A percentile compares a stretch with the other conserved stretches of the same genome.
phyloP scores from a whole-genome alignment of 2,329 filamentous ascomycete genomes.

The Diaporthe citri region DNA sequence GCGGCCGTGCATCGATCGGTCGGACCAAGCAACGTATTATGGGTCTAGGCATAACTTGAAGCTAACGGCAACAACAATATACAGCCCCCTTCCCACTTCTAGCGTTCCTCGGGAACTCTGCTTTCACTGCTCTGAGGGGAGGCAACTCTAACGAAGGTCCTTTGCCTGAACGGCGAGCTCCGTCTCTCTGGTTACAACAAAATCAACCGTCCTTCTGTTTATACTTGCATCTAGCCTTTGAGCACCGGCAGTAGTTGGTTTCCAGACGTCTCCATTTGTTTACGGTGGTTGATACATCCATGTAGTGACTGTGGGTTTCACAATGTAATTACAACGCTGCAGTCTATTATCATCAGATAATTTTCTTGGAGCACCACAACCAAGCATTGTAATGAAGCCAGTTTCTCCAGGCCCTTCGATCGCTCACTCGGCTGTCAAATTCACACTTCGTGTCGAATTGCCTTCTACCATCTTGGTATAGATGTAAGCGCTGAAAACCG shows the following conservation, averaged over 20 bases:
- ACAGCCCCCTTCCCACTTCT: neutral
- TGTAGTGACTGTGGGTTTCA: neutral
- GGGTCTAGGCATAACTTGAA: neutral
- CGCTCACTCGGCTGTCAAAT: neutral
- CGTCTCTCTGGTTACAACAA: neutral
- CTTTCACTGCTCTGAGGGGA: neutral
- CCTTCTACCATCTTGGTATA: neutral
- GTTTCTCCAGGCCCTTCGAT: neutral
- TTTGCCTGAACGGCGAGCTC: no score
- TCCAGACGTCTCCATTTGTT: neutral
- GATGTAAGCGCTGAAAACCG: no score
- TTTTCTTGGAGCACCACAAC: neutral
- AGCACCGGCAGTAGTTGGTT: neutral
- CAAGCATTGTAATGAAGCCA: neutral
- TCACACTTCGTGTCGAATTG: neutral
- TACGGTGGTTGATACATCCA: neutral
- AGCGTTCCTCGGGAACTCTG: neutral
- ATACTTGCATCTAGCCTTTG: neutral
- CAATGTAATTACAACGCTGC: neutral
- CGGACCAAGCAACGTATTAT: neutral
- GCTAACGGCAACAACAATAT: neutral
- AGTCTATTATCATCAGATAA: neutral
- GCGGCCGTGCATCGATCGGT: neutral
- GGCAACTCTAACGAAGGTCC: neutral
- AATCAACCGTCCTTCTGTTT: neutral